Evolutionary conservation across 495 filamentous ascomycete species (phyloP).

Genomic region (Durotheca rogersii): DNA sequence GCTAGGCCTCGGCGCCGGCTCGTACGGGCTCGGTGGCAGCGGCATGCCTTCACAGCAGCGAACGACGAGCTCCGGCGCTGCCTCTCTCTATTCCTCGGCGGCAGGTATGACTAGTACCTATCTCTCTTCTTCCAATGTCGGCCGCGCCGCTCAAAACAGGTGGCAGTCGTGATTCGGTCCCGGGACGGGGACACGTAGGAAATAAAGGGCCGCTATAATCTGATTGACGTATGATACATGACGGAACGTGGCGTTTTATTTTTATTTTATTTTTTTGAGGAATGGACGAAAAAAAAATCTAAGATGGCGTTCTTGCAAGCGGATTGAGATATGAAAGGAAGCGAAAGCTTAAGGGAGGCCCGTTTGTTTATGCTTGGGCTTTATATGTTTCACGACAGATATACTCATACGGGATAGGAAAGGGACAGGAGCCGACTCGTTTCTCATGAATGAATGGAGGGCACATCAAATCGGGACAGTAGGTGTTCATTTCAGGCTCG

Average conservation of each 20-base stretch:
- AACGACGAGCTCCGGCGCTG: slow-evolving; percentile 30
- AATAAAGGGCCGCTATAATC: not conserved
- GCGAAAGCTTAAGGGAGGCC: not conserved
- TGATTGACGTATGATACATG: slow-evolving; percentile 23
- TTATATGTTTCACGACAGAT: slow-evolving; percentile 29
- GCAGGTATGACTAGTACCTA: slow-evolving; percentile 35
- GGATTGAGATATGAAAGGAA: too few relatives aligned
- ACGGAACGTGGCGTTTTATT: slow-evolving; percentile 30
- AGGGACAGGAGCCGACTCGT: slow-evolving; percentile 1
- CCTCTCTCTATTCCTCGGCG: slow-evolving; percentile 29
- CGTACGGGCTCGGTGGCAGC: slow-evolving; percentile 32
- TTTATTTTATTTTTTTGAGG: too few relatives aligned
- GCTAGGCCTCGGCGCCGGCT: slow-evolving; percentile 26
- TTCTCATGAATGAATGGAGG: not conserved
- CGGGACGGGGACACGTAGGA: not conserved
- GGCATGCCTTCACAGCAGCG: slow-evolving; percentile 33
- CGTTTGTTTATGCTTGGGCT: not conserved
- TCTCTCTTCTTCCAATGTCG: slow-evolving; percentile 28
- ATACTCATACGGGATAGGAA: slow-evolving; percentile 7
- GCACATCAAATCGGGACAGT: not conserved
- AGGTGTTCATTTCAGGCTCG: not conserved
- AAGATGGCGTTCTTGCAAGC: slow-evolving; percentile 23
- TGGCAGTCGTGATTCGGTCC: slow-evolving; percentile 26
- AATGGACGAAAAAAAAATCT: slow-evolving; percentile 23
- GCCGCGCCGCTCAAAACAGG: slow-evolving; percentile 32